Conservation (phyloP, 148 eudicot genomes). For the Chenopodium berlandieri region DNA sequence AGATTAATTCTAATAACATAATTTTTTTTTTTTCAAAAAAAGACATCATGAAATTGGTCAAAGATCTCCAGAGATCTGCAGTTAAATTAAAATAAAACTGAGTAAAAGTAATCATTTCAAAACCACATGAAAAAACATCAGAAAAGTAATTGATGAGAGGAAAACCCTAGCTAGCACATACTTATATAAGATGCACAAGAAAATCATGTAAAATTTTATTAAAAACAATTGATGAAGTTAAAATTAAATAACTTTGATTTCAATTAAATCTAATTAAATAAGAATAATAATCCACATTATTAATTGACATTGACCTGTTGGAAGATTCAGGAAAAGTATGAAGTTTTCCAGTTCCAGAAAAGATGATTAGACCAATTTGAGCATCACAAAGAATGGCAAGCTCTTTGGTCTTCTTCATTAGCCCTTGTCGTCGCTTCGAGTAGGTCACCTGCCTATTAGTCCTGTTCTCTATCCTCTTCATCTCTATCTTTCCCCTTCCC, state of each 20-base stretch:
- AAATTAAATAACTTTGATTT: background rate
- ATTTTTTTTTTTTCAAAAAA: background rate
- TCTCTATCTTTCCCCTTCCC: conserved; percentile 84
- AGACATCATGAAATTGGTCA: conserved; percentile 14
- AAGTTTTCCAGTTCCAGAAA: conserved; percentile 77
- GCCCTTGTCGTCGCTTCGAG: conserved; percentile 70
- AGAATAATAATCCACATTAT: no score
- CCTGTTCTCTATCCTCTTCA: conserved; percentile 74
- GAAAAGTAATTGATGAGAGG: background rate
- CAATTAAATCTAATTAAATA: no score
- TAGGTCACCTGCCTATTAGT: conserved; percentile 88
- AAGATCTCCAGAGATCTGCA: conserved; percentile 27
- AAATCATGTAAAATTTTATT: conserved; percentile 3
- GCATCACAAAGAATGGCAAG: conserved; percentile 81
- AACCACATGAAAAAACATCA: conserved; percentile 27
- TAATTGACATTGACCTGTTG: conserved; percentile 29
- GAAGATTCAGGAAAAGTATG: conserved; percentile 47
- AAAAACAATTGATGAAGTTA: background rate
- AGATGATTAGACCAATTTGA: conserved; percentile 73
- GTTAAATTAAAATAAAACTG: conserved; percentile 15
- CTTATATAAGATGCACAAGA: background rate
- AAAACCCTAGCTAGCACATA: conserved; percentile 19
- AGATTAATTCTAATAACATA: no score
- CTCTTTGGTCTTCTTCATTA: conserved; percentile 75
- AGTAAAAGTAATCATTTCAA: conserved; percentile 26